Evolutionary conservation across 2,329 filamentous ascomycete genomes (phyloP).

Genomic region (Boeremia lycopersici): DNA sequence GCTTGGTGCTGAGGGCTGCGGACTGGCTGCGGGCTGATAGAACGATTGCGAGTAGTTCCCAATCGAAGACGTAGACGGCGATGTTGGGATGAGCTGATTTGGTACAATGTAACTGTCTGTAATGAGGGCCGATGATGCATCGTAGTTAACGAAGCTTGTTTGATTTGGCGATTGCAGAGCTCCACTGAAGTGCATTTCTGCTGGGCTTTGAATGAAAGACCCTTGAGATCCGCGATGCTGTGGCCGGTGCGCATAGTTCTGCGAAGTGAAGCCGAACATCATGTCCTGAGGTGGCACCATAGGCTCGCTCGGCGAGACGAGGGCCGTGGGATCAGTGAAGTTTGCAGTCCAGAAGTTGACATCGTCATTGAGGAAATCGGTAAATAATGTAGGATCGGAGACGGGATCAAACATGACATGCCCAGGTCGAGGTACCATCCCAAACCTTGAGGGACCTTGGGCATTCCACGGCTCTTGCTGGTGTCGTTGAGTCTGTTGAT

Average conservation of each 20-base stretch:
- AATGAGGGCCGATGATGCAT: conserved; percentile 32
- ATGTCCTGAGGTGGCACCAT: conserved; percentile 30
- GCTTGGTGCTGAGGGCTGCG: conserved; percentile 34
- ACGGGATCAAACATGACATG: conserved; percentile 38
- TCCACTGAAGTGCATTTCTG: conserved; percentile 30
- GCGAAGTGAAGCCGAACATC: conserved; percentile 24
- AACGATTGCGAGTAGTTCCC: conserved; percentile 25
- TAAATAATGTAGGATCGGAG: conserved; percentile 34
- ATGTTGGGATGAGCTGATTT: conserved; percentile 23
- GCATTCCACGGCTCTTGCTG: conserved; percentile 43
- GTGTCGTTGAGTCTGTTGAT: conserved; percentile 20
- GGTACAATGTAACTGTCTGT: conserved; percentile 32
- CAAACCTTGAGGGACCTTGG: conserved; percentile 36
- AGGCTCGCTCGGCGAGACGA: conserved; percentile 39
- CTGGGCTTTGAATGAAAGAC: conserved; percentile 24
- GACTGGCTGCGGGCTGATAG: conserved; percentile 32
- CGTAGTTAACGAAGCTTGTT: conserved; percentile 37
- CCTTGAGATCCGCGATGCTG: conserved; percentile 20
- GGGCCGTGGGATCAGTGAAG: conserved; percentile 33
- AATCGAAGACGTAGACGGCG: conserved; percentile 32
- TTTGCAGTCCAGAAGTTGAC: conserved; percentile 35
- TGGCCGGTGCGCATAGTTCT: conserved; percentile 21
- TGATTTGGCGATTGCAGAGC: conserved; percentile 35
- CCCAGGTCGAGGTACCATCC: conserved; percentile 35
- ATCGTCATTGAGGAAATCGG: conserved; percentile 23